phyloP scores from a whole-genome alignment of 257 asterid species.

The Verbena officinalis region DNA sequence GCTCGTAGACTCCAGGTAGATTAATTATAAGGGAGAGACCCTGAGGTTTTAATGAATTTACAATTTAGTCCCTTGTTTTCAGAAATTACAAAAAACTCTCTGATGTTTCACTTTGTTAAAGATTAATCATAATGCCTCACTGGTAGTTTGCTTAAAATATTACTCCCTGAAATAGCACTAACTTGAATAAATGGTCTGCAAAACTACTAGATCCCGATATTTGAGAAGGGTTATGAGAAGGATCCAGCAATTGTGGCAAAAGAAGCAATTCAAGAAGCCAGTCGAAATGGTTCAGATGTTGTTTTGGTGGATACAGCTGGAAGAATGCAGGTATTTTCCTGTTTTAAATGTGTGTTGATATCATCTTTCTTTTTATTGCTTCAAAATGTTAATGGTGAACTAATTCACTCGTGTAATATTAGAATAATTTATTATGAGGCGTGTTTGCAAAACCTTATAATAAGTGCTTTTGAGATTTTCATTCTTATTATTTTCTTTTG shows the following conservation, averaged over 20 bases:
- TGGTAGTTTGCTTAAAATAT: constrained; percentile 8
- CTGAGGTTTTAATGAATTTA: too few relatives aligned
- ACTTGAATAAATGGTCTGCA: constrained; percentile 12
- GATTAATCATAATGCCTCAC: neutral
- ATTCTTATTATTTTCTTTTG: too few relatives aligned
- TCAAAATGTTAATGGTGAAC: neutral
- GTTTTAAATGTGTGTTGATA: constrained; percentile 11
- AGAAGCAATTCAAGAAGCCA: constrained; percentile 96
- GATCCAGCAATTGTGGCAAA: constrained; percentile 97
- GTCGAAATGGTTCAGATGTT: constrained; percentile 87
- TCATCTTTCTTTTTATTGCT: neutral
- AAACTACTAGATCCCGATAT: constrained; percentile 76
- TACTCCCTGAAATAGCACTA: constrained; percentile 19
- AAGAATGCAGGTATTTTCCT: constrained; percentile 79
- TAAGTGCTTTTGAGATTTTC: too few relatives aligned
- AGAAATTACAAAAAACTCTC: too few relatives aligned
- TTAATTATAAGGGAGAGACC: too few relatives aligned
- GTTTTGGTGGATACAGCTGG: constrained; percentile 99
- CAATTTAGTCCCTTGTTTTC: too few relatives aligned
- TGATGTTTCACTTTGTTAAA: too few relatives aligned
- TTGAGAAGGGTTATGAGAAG: constrained; percentile 97
- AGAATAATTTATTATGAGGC: neutral
- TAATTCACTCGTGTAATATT: neutral
- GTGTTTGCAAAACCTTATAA: too few relatives aligned
- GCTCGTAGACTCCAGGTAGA: constrained; percentile 93